Evolutionary conservation across 805 yeast species (phyloP).

Genomic region (Suhomyces canberraensis): DNA sequence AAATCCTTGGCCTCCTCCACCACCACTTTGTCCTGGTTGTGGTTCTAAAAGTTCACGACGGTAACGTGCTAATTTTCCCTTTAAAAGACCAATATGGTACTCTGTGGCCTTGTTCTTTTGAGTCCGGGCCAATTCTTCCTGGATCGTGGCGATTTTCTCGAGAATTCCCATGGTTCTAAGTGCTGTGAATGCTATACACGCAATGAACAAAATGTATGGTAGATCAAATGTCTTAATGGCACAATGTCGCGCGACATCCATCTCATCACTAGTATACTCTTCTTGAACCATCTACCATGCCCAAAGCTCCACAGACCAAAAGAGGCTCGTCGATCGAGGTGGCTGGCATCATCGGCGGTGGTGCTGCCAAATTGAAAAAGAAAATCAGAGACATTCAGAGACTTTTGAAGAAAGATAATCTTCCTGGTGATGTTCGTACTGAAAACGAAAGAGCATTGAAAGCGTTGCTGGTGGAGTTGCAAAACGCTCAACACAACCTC

Average conservation of each 20-base stretch:
- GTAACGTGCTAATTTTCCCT: conserved; percentile 91
- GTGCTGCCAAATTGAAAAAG: conserved; percentile 63
- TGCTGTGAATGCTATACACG: too few species aligned
- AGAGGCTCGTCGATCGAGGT: conserved; percentile 24
- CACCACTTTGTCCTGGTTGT: conserved; percentile 67
- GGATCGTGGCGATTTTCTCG: conserved; percentile 85
- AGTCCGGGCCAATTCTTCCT: conserved; percentile 89
- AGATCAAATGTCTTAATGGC: too few species aligned
- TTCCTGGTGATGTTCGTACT: conserved; percentile 62
- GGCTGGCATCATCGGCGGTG: conserved; percentile 30
- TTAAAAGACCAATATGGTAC: conserved; percentile 89
- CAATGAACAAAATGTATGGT: too few species aligned
- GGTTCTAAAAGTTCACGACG: conserved; percentile 92
- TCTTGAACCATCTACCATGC: conserved; percentile 8
- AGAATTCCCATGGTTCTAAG: conserved; percentile 17
- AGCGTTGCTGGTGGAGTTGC: conserved; percentile 59
- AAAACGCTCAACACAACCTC: conserved; percentile 41
- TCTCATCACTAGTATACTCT: not conserved
- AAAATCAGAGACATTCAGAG: conserved; percentile 85
- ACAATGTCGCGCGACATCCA: not conserved
- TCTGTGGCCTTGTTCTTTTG: conserved; percentile 98
- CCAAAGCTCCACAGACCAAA: conserved; percentile 15
- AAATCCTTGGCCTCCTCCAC: conserved; percentile 82
- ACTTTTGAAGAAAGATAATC: conserved; percentile 53
- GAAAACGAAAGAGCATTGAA: conserved; percentile 75